Evolutionary conservation across 2,329 filamentous ascomycete genomes (phyloP), one percentile per base, ranked within the genome.

Genomic region (Macrophomina pseudophaseolina): DNA sequence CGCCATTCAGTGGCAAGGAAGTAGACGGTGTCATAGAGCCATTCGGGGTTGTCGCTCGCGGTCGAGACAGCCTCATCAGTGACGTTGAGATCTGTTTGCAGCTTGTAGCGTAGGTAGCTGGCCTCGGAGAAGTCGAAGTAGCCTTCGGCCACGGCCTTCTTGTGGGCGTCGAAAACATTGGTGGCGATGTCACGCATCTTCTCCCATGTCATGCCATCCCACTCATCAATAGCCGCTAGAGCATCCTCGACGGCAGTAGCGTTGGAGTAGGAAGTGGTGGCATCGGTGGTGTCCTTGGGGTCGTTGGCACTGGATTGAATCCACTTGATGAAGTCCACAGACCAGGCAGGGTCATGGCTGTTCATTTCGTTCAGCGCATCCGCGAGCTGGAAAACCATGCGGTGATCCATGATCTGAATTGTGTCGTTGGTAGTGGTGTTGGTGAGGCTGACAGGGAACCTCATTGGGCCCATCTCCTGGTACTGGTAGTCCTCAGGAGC

Each of bases 391-490:
- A 89, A 90, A 0, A 90, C 86, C 73, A 91, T 81, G 68, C 86
- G 82, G 71, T 90, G 87, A 70, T 90, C 88, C 8, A 84, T 83
- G 69, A 90, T 87, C 67, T 87, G 83, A 3, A 84, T 70, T 0
- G 85, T 88, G 71, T 85, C 81, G 69, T 88, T 87, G n/a, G 82
- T 81, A 33, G 80, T 79, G 2, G 82, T 73, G 69, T 86, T 82
- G 1, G 74, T 79, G 16, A 82, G 76, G 2, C 80, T 82, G 16
- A 85, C 80, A 0, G 88, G 88, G 69, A 90, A 87, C 2, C 88
- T 80, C 87, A 90, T 90, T 0, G 87, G 86, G 0, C 88, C 88
- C 86, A 85, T 84, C 72, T 90, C 88, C 71, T 90, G 87, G 73
- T 91, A 90, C 23, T 88, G 87, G 71, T 90, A 90, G 68, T 90